phyloP scores from a whole-genome alignment of 2,329 filamentous ascomycete genomes.

The Aspergillus fructus region DNA sequence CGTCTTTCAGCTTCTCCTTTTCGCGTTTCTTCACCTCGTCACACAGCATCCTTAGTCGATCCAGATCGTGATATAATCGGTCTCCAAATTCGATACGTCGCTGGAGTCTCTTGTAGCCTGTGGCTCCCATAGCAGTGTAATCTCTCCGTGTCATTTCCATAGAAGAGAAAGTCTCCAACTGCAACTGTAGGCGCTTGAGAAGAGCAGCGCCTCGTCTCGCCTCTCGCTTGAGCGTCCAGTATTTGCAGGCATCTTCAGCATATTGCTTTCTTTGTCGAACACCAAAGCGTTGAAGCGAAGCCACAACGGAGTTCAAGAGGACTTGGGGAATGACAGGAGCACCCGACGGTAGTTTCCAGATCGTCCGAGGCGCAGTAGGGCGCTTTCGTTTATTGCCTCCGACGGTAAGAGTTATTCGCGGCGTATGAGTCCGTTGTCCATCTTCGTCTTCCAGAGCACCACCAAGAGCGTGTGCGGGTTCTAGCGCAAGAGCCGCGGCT shows the following conservation, averaged over 20 bases:
- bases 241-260: constrained; percentile 87
- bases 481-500: constrained; percentile 75
- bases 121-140: constrained; percentile 90
- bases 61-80: constrained; percentile 63
- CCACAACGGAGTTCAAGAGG: constrained; percentile 82
- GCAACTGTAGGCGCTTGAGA: constrained; percentile 87
- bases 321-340: constrained; percentile 90
- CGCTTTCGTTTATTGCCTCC: constrained; percentile 61
- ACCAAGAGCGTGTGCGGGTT: constrained; percentile 68
- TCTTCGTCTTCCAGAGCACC: constrained; percentile 49
- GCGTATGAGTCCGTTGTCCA: constrained; percentile 37
- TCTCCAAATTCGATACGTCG: constrained; percentile 88
- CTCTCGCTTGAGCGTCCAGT: constrained; percentile 97
- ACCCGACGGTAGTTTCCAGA: constrained; percentile 91
- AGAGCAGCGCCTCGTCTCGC: constrained; percentile 86
- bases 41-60: constrained; percentile 69
- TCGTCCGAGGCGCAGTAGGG: constrained; percentile 58
- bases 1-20: constrained; percentile 71
- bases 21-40: constrained; percentile 74
- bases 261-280: constrained; percentile 87
- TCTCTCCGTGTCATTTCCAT: constrained; percentile 96
- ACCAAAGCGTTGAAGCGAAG: constrained; percentile 78
- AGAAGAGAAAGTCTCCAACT: constrained; percentile 94
- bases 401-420: constrained; percentile 54
- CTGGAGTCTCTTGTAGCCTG: constrained; percentile 72